Evolutionary conservation across 129 eudicot species (phyloP).

Genomic region (Sambucus nigra): DNA sequence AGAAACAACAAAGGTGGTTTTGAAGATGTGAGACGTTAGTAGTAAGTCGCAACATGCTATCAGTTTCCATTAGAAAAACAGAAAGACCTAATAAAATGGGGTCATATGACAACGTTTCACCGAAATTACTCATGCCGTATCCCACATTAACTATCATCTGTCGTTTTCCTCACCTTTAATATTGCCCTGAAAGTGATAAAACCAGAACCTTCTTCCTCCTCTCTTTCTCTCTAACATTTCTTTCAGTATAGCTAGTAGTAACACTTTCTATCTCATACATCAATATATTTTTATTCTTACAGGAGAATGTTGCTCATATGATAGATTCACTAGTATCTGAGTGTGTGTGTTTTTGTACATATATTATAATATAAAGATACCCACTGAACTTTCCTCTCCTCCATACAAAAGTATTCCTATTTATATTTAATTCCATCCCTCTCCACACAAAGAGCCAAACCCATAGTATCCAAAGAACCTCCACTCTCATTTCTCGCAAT

Average conservation of each 20-base stretch:
- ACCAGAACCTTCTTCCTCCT: slow-evolving; percentile 1
- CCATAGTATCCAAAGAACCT: no score
- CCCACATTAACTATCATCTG: no score
- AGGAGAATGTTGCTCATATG: background rate
- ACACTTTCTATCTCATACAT: background rate
- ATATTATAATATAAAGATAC: no score
- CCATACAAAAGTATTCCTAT: background rate
- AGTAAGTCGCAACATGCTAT: no score
- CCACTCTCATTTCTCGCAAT: background rate
- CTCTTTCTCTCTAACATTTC: background rate
- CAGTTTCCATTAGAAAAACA: no score
- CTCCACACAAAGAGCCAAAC: background rate
- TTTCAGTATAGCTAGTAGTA: background rate
- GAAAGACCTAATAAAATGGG: no score
- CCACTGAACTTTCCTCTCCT: background rate
- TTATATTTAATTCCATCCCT: background rate
- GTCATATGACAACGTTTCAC: no score
- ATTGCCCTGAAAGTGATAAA: background rate
- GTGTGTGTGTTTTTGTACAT: background rate
- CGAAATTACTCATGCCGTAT: no score
- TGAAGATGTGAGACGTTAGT: no score
- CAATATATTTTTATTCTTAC: background rate
- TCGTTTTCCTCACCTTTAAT: background rate
- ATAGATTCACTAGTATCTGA: no score
- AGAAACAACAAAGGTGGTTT: no score